phyloP scores from a whole-genome alignment of 345 rosid genomes.

The Rhodamnia rubescens region DNA sequence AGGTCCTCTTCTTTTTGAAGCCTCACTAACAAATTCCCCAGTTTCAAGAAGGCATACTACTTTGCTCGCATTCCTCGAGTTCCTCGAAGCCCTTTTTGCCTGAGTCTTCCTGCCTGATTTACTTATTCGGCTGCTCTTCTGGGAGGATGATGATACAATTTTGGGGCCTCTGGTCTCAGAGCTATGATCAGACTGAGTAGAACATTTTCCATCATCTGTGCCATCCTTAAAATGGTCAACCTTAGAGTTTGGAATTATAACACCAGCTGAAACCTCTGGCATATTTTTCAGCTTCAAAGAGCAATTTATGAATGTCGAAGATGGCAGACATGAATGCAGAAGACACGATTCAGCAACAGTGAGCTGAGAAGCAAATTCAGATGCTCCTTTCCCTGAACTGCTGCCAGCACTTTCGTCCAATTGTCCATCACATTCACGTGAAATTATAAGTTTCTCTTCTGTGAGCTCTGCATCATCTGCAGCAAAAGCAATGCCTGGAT shows the following conservation, averaged over 20 bases:
- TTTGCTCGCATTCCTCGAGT: slow-evolving; percentile 22
- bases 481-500: neutral
- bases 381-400: slow-evolving; percentile 13
- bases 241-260: neutral
- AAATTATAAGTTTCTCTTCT: neutral
- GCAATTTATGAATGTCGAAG: slow-evolving; percentile 10
- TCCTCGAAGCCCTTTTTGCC: slow-evolving; percentile 29
- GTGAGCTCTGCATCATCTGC: neutral
- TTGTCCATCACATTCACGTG: neutral
- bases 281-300: slow-evolving; percentile 6
- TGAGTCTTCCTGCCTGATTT: slow-evolving; percentile 30
- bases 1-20: slow-evolving; percentile 65
- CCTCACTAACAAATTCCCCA: slow-evolving; percentile 22
- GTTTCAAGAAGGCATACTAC: slow-evolving; percentile 17
- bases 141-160: slow-evolving; percentile 20
- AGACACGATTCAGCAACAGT: slow-evolving; percentile 1
- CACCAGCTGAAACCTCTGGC: neutral
- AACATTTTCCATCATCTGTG: slow-evolving; percentile 26
- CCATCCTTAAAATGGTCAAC: slow-evolving; percentile 11
- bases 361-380: slow-evolving; percentile 1
- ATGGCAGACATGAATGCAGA: slow-evolving; percentile 4
- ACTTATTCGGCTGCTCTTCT: slow-evolving; percentile 26
- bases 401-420: slow-evolving; percentile 9
- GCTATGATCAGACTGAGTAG: slow-evolving; percentile 21
- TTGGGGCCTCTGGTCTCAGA: slow-evolving; percentile 23